Evolutionary conservation across 2,329 filamentous ascomycete species (phyloP), one percentile per base, ranked within the genome.

Genomic region (Nigrospora osmanthi): DNA sequence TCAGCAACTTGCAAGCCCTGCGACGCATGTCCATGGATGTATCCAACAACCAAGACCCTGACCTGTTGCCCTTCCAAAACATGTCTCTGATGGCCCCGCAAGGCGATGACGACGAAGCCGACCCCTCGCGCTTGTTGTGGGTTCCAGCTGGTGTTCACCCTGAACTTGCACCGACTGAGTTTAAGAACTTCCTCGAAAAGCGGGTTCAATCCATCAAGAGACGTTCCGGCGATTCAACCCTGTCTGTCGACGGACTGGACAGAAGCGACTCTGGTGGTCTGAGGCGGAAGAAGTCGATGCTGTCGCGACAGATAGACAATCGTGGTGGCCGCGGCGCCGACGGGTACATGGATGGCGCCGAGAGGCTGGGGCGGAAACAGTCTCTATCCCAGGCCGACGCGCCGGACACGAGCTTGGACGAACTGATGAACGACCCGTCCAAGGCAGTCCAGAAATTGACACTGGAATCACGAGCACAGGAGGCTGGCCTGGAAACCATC

Each of bases 1-100:
- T 96, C 55, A 94, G 85, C 70, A 96, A 95, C 59, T 69, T 96
- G 49, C 89, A 95, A 63, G 90, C 90, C 2, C 78, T 96, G 50
- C 80, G 90, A 54, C 81, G 90, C 52, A 87, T 96, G 82, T 95
- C 90, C 16, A 95, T 96, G 89, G 90, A 94, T 61, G 87, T 95
- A 54, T 80, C 69, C 69, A 95, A 79, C 51, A 78, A 71, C 38
- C 78, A 74, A 49, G 81, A 86, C 54, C 82, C 87, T 1, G 87
- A 94, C 61, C 72, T 94, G 52, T 82, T 88, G 13, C 84, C 84
- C 2, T 88, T 86, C 58, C 77, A 78, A 44, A 73, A 73, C 42
- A 72, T 81, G 60, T 76, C 76, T 6, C 67, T 82, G 35, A 78
- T 86, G 58, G 79, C 84, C 3, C 87, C 87, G 1, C 81, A 75